These are phyloP conservation scores for Botrytis byssoidea DNA, from an alignment of 2,329 filamentous ascomycete species.

Conservation along the genomic window DNA sequence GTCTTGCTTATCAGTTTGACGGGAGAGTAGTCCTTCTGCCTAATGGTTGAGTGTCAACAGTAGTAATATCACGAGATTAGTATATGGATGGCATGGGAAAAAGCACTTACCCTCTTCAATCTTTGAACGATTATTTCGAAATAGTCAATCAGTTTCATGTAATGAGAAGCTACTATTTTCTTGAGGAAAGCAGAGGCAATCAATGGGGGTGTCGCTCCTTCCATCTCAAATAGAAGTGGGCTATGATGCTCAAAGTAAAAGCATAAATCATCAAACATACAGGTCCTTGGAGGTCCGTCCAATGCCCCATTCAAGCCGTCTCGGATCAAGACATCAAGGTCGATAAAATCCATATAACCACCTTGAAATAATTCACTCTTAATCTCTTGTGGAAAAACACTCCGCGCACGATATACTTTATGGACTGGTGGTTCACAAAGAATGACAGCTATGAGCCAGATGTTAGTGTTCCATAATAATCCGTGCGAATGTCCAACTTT, in stretches of 20 bases:
- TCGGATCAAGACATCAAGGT: neutral
- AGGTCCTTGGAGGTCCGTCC: slow-evolving; percentile 19
- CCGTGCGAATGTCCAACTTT: neutral
- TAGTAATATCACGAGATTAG: too few relatives aligned
- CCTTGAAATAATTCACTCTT: slow-evolving; percentile 6
- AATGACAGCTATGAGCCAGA: neutral
- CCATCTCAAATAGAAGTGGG: neutral
- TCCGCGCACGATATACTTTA: neutral
- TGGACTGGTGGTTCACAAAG: slow-evolving; percentile 6
- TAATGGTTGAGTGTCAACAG: neutral
- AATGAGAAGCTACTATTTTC: slow-evolving; percentile 21
- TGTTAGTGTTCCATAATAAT: neutral
- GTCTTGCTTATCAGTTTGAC: neutral
- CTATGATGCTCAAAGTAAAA: slow-evolving; percentile 23
- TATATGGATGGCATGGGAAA: too few relatives aligned
- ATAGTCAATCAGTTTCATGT: slow-evolving; percentile 23
- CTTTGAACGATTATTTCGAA: slow-evolving; percentile 5
- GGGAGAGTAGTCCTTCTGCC: neutral
- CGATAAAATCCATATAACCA: slow-evolving; percentile 9
- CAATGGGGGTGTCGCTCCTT: neutral
- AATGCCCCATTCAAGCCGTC: neutral
- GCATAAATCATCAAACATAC: slow-evolving; percentile 23
- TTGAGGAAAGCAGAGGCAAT: slow-evolving; percentile 15
- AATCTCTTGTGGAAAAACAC: slow-evolving; percentile 3
- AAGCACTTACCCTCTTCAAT: neutral